Evolutionary conservation across 805 yeast genomes (phyloP).

Genomic region (Yueomyces sinensis): DNA sequence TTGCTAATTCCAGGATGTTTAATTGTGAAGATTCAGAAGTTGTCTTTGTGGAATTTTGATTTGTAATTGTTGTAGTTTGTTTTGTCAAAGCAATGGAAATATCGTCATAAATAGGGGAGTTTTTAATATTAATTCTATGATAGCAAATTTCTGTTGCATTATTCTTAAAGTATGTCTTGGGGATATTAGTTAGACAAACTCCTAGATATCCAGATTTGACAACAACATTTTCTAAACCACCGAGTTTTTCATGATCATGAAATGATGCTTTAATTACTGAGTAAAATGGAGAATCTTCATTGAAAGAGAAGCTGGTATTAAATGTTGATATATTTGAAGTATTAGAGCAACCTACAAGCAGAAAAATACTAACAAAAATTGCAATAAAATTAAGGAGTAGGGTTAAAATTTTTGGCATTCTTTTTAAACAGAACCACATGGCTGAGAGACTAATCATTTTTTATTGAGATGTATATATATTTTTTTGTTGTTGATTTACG

Average conservation of each 20-base stretch:
- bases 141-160: slow-evolving; percentile 14
- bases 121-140: slow-evolving; percentile 13
- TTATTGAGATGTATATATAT: background rate
- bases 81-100: slow-evolving; percentile 15
- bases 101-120: slow-evolving; percentile 14
- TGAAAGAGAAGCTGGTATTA: slow-evolving; percentile 36
- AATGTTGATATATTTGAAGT: slow-evolving; percentile 35
- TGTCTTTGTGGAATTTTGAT: slow-evolving; percentile 8
- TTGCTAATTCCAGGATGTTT: slow-evolving; percentile 36
- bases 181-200: slow-evolving; percentile 33
- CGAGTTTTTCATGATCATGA: slow-evolving; percentile 16
- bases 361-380: slow-evolving; percentile 38
- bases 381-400: slow-evolving; percentile 33
- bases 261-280: slow-evolving; percentile 29
- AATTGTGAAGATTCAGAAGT: slow-evolving; percentile 11
- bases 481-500: background rate
- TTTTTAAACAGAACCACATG: slow-evolving; percentile 14
- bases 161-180: slow-evolving; percentile 6
- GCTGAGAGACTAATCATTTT: background rate
- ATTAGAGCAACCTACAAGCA: slow-evolving; percentile 42
- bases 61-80: slow-evolving; percentile 13
- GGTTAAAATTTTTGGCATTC: slow-evolving; percentile 31
- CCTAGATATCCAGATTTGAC: slow-evolving; percentile 45
- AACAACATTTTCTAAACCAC: slow-evolving; percentile 27
- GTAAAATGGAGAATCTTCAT: slow-evolving; percentile 31